Evolutionary conservation across 495 filamentous ascomycete species (phyloP).

Genomic region (Darksidea phi): DNA sequence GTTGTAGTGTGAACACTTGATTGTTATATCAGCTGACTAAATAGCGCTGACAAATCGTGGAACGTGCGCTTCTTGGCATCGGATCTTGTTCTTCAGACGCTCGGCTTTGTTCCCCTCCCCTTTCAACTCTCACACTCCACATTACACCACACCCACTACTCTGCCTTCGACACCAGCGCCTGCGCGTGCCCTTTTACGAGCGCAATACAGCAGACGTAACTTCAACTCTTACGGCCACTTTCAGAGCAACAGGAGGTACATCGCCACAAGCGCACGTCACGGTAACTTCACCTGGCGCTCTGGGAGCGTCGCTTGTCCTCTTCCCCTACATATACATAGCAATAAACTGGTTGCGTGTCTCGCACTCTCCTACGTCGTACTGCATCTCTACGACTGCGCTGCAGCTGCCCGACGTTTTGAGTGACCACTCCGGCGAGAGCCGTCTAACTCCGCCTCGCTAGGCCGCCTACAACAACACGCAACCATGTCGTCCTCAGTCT

Average conservation of each 20-base stretch:
- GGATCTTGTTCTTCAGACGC: too few species aligned
- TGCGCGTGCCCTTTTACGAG: neutral
- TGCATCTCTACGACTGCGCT: constrained; percentile 1
- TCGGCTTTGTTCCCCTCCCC: neutral
- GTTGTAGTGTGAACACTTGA: too few species aligned
- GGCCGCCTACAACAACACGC: neutral
- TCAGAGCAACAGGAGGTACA: too few species aligned
- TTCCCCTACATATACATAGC: constrained; percentile 15
- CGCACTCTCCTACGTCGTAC: neutral
- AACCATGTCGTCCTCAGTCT: constrained; percentile 94
- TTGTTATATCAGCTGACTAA: too few species aligned
- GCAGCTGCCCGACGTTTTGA: neutral
- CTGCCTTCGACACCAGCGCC: neutral
- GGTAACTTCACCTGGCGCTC: constrained; percentile 1
- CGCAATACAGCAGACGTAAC: neutral
- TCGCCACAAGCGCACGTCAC: constrained; percentile 8
- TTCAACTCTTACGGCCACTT: neutral
- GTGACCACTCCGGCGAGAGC: constrained; percentile 5
- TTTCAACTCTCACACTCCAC: constrained; percentile 1
- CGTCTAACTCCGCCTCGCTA: constrained; percentile 10
- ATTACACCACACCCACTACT: neutral
- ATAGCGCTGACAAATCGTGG: constrained; percentile 3
- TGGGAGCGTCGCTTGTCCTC: neutral
- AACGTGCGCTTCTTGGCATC: too few species aligned
- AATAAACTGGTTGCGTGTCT: constrained; percentile 23